Conservation (phyloP, 2,329 filamentous ascomycete species). For the Calcarisporium arbuscula region DNA sequence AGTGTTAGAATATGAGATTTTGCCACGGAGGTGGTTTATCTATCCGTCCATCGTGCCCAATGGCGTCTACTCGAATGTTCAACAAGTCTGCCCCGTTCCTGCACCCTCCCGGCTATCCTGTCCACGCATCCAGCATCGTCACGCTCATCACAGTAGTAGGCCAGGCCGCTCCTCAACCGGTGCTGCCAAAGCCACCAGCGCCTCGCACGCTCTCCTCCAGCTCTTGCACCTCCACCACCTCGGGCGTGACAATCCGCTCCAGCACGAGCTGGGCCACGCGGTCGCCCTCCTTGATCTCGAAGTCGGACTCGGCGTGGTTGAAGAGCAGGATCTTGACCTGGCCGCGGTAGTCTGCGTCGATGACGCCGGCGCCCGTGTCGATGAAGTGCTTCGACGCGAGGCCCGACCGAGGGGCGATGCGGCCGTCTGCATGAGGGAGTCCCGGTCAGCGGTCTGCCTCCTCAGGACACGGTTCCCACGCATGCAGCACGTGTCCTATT, state of each 20-base stretch:
- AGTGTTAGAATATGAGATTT: no score
- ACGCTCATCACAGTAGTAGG: no score
- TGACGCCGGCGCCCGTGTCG: conserved; percentile 91
- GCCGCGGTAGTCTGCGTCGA: conserved; percentile 94
- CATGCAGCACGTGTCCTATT: background rate
- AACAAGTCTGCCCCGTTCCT: no score
- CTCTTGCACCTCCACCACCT: conserved; percentile 81
- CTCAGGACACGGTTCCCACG: background rate
- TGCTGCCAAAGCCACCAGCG: conserved; percentile 87
- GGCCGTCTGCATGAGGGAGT: conserved; percentile 63
- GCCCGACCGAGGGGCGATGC: conserved; percentile 84
- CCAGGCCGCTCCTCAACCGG: no score
- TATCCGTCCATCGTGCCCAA: no score
- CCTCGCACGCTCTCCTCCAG: conserved; percentile 87
- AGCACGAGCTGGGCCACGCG: conserved; percentile 89
- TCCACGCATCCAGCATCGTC: no score
- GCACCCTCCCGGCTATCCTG: no score
- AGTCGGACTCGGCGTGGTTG: conserved; percentile 81
- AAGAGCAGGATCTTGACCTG: conserved; percentile 92
- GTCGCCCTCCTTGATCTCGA: conserved; percentile 76
- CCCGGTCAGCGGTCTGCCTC: no score
- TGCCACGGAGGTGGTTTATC: no score
- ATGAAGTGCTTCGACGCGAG: conserved; percentile 93
- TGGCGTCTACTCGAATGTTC: no score
- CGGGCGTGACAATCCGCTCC: conserved; percentile 90